phyloP scores from a whole-genome alignment of 2,329 filamentous ascomycete genomes.

The Penicillium sp. region DNA sequence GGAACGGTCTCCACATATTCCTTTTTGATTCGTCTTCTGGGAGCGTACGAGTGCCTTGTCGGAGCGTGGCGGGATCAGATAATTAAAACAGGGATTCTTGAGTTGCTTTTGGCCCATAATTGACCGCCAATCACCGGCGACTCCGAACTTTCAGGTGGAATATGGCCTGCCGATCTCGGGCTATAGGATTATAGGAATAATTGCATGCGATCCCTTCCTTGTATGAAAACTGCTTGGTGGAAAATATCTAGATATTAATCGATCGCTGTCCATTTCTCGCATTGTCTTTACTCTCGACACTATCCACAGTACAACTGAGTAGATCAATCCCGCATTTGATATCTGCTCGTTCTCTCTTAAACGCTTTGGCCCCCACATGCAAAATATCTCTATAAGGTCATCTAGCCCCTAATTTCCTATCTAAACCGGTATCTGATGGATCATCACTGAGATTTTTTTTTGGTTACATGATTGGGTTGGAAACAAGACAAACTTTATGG shows the following conservation, averaged over 20 bases:
- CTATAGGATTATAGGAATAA: not conserved
- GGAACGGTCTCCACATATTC: slow-evolving; percentile 1
- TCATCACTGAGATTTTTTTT: not conserved
- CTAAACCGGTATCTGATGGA: slow-evolving; percentile 6
- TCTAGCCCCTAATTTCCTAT: too few relatives aligned
- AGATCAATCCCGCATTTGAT: too few relatives aligned
- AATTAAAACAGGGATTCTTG: slow-evolving; percentile 3
- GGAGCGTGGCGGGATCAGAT: slow-evolving; percentile 10
- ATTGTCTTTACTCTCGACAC: not conserved
- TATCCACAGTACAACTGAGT: too few relatives aligned
- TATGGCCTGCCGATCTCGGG: slow-evolving; percentile 4
- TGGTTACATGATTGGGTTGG: slow-evolving; percentile 3
- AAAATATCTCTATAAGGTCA: not conserved
- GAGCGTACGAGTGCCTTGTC: not conserved
- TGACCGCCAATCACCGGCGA: slow-evolving; percentile 5
- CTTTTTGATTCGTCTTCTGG: not conserved
- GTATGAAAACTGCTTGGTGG: not conserved
- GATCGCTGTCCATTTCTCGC: not conserved
- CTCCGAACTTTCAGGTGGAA: not conserved
- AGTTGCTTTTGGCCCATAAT: not conserved
- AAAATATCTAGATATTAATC: not conserved
- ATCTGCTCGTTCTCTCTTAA: not conserved
- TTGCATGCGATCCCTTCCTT: not conserved
- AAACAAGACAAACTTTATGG: slow-evolving; percentile 2
- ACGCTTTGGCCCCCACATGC: not conserved